phyloP scores from a whole-genome alignment of 768 basidiomycete species.

The Scleroderma bovista region DNA sequence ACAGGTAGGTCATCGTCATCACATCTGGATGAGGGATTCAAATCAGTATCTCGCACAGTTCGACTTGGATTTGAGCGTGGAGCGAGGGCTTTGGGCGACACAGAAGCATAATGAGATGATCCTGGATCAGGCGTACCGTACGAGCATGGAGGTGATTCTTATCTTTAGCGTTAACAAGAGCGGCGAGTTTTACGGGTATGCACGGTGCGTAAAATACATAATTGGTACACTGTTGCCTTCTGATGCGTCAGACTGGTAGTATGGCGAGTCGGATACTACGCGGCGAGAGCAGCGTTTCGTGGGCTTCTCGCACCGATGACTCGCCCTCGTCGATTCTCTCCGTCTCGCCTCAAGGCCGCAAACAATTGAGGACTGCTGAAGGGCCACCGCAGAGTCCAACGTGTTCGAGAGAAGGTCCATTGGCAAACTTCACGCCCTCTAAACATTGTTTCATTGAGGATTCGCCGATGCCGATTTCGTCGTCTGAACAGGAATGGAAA shows the following conservation, averaged over 20 bases:
- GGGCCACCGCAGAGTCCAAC: slow-evolving; percentile 12
- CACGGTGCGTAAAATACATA: slow-evolving; percentile 45
- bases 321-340: slow-evolving; percentile 29
- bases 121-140: slow-evolving; percentile 90
- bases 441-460: slow-evolving; percentile 30
- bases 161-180: slow-evolving; percentile 93
- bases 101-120: slow-evolving; percentile 90
- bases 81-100: slow-evolving; percentile 83
- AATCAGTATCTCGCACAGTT: slow-evolving; percentile 37
- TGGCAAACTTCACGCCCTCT: slow-evolving; percentile 31
- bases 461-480: background rate
- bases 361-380: slow-evolving; percentile 2
- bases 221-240: background rate
- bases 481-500: background rate
- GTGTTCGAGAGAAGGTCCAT: slow-evolving; percentile 1
- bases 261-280: slow-evolving; percentile 64
- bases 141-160: slow-evolving; percentile 79
- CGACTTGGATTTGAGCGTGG: slow-evolving; percentile 75
- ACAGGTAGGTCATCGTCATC: slow-evolving; percentile 41
- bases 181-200: slow-evolving; percentile 93
- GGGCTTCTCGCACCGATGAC: slow-evolving; percentile 45
- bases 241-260: slow-evolving; percentile 20
- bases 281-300: slow-evolving; percentile 47
- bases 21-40: background rate
- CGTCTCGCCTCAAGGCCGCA: slow-evolving; percentile 13